Base-by-base conservation (phyloP, 106 monocot genomes). In the Apostasia ramifera region DNA sequence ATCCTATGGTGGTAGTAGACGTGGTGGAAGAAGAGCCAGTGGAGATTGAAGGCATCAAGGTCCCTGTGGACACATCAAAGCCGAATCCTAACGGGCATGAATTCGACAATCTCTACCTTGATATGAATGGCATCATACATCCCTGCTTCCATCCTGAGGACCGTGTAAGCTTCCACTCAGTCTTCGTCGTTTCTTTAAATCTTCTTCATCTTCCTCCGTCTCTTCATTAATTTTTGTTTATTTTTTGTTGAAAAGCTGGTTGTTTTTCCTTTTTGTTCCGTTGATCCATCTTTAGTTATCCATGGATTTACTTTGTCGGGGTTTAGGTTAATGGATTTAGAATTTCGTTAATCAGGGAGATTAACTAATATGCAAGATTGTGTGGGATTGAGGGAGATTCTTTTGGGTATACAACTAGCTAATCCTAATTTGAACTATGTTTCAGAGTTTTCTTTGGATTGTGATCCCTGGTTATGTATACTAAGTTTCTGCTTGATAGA, bases 41-140 rank as follows among this genome's bases (percentile, higher is more conserved):
- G 39, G 91, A 75, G 74, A 86, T 94, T 57, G 85, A 94, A 39
- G 94, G 80, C 61, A 77, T 94, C 44, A 53, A 66, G 47, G 74
- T 94, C 45, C 94, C 94, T 40, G 67, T 94, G 66, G 94, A 94
- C 71, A 88, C 84, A 12, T 88, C 94, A 10, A 94, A 94, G 79
- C 87, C 85, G 9, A 94, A 91, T 44, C 94, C 94, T 9, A 94
- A 94, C 63, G 85, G 85, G 9, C 70, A 91, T 61, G 91, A 94
- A 61, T 94, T 63, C 63, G 94, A 94, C 55, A 94, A 91, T 64
- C 77, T 94, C 53, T 94, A 94, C 47, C 85, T 94, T 60, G 94
- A 94, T 69, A 94, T 94, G 94, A 94, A 94, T 57, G 87, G 94
- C n/a, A 94, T 91, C 59, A 94, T 94, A 39, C 94, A 91, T 67